Evolutionary conservation across 805 yeast genomes (phyloP).

Genomic region (Dipodascus geniculatus): DNA sequence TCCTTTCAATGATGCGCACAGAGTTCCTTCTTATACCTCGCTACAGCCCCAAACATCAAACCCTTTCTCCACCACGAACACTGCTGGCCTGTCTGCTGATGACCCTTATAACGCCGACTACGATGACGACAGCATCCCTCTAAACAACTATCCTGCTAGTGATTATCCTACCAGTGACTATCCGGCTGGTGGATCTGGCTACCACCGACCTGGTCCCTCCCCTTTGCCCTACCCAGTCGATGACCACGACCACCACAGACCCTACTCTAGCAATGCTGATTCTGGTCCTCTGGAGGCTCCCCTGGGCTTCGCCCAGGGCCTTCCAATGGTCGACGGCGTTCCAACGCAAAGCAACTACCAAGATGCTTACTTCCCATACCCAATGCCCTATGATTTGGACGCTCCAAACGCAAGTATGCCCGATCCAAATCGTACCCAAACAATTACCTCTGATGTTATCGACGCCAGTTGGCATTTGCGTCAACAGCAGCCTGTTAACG

Average conservation of each 20-base stretch:
- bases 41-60: not conserved
- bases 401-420: not conserved
- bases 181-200: not conserved
- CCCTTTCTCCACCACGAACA: not conserved
- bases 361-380: not conserved
- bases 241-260: constrained; percentile 1
- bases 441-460: constrained; percentile 3
- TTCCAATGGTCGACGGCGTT: not conserved
- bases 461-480: constrained; percentile 20
- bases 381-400: not conserved
- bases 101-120: constrained; percentile 4
- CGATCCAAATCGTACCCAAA: not conserved
- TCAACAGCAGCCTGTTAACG: constrained; percentile 19
- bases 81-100: not conserved
- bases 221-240: constrained; percentile 2
- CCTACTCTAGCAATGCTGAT: not conserved
- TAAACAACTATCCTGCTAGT: not conserved
- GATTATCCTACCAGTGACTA: not conserved
- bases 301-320: constrained; percentile 1
- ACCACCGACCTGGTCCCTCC: not conserved
- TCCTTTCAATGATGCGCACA: not conserved
- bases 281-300: not conserved
- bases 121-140: constrained; percentile 5
- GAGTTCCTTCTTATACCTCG: not conserved
- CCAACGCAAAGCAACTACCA: not conserved